Conservation (phyloP, 768 basidiomycete species). For the Hygrophorus pudorinus region DNA sequence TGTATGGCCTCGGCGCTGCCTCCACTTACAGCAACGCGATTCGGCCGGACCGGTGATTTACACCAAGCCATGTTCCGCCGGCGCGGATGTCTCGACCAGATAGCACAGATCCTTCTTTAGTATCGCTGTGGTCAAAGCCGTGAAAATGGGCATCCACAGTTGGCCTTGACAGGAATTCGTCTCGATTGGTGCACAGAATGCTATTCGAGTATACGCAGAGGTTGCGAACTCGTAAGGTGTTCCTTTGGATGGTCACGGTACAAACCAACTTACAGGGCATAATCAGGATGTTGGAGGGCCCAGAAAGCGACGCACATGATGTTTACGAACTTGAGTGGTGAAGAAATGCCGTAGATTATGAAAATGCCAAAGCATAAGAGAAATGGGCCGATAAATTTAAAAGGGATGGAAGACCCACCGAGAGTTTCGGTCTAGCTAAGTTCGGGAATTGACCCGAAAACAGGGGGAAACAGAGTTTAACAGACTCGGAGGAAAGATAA, state of each 20-base stretch:
- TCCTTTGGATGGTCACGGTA: constrained; percentile 9
- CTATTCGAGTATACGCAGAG: constrained; percentile 23
- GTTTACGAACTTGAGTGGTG: constrained; percentile 9
- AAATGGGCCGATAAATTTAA: neutral
- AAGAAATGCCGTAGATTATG: neutral
- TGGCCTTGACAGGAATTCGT: constrained; percentile 62
- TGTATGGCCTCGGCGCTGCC: constrained; percentile 1
- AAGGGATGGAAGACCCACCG: neutral
- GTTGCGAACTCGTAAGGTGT: constrained; percentile 7
- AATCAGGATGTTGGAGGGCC: constrained; percentile 66
- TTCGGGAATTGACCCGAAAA: no score
- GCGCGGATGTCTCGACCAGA: constrained; percentile 67
- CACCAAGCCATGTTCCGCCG: constrained; percentile 79
- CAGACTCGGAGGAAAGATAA: no score
- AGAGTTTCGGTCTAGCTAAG: neutral
- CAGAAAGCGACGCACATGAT: constrained; percentile 75
- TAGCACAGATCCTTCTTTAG: constrained; percentile 32
- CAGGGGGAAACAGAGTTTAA: no score
- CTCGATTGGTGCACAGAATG: constrained; percentile 67
- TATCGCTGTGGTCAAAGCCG: constrained; percentile 35
- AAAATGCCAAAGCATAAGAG: neutral
- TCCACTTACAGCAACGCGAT: constrained; percentile 61
- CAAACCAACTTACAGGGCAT: constrained; percentile 55
- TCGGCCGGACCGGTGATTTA: constrained; percentile 46
- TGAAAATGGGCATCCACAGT: constrained; percentile 61